Base-by-base conservation (phyloP, 768 basidiomycete genomes). In the Boletellus sp. region DNA sequence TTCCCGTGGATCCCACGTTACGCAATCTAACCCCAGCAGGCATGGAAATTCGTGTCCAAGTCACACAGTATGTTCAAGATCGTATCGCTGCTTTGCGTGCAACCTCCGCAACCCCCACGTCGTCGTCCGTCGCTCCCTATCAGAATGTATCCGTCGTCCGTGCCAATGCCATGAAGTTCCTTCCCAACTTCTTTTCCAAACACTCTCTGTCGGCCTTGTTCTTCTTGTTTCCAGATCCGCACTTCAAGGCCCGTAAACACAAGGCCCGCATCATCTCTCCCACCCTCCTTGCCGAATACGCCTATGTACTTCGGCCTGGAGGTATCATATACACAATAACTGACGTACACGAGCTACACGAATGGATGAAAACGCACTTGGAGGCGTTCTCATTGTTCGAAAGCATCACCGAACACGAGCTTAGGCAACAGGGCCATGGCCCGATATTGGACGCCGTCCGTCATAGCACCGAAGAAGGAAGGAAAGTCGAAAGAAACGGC, bases 241-340 rank as follows among this genome's bases (percentile, higher is more conserved):
- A 98, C 68, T 99, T 99, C 80, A 98, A 99, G 69, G 78, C 81
- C 9, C 85, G 94, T 60, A 99, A 99, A 69, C 95, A 98, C 77
- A 99, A 99, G 73, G 95, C 95, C 2, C 86, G 96, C 63, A 98
- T 98, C 66, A 94, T 98, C 64, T 96, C 94, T 45, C 90, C 93
- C 6, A 94, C 95, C n/a, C 78, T 99, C 26, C 79, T 98, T 17
- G 94, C 96, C 22, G 96, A 99, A 65, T 99, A 99, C 58, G 95
- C 96, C 5, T 96, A 91, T 65, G 87, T 90, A 20, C 80, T 99
- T 37, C 79, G 82, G 23, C 90, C 90, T 0, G 94, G 94, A n/a
- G 96, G 96, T 7, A 86, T 95, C 62, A 78, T 98, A 22, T 99
- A 98, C 73, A 98, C 95, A 12, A 94, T 97, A 68, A 99, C 96